Base-by-base conservation (phyloP, 139 green algal genomes). In the Medakamo hakoo region DNA sequence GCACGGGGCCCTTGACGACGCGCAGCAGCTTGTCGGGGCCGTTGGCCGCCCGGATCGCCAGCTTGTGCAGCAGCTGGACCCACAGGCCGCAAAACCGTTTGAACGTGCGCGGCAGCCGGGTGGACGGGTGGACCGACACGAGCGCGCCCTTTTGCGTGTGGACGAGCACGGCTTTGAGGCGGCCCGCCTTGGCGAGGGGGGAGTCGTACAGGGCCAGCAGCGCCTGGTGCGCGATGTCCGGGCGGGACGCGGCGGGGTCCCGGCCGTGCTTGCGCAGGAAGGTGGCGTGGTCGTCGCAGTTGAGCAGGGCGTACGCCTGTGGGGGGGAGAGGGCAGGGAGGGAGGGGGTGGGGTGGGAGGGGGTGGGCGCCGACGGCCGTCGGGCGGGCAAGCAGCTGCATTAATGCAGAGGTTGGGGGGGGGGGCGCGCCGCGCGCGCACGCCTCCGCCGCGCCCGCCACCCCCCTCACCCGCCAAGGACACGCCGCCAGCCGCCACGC, bases 1-100 rank as follows among this genome's bases (percentile, higher is more conserved):
- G 90, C 2, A 96, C 86, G 14, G 86, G 88, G 25, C 83, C 82
- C 71, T 95, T 96, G 49, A 96, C 68, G 27, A 94, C 90, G 70
- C 88, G 88, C 27, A 98, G 74, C 18, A 98, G 82, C 68, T 95
- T 96, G 66, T 96, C 88, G 18, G 91, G 84, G 1, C 92, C 91
- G 68, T 97, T 96, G 30, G 83, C 89, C 9, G 93, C 80, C 0
- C 92, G 76, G 30, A 99, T 95, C 78, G 77, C 90, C 30, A 99
- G 81, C 78, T 98, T 98, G 75, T 99, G 89, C 66, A 99, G 84
- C 69, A 99, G 82, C 79, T 99, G 93, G 63, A 84, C 82, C 79
- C 97, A 88, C 22, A 98, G 80, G 29, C 92, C 92, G 55, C 78
- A 89, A 76, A 98, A 98, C 26, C 92, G 81, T 58, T 80, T 80